These are phyloP conservation scores for Dictyostelium intermedium DNA, from an alignment of 78 protist genomes.

Conservation along the genomic window DNA sequence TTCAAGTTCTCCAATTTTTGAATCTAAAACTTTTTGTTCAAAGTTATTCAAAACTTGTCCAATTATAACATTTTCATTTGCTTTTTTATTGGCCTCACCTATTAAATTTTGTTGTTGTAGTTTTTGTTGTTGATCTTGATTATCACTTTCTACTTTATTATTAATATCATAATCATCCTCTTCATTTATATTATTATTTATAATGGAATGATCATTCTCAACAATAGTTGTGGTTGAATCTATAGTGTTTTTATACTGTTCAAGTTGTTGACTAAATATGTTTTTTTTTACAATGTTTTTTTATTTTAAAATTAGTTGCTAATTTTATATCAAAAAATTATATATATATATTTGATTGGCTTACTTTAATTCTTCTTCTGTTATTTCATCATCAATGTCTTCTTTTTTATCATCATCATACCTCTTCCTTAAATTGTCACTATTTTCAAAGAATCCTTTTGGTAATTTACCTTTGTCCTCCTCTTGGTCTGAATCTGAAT, in stretches of 20 bases:
- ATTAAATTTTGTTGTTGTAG: neutral
- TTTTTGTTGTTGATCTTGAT: neutral
- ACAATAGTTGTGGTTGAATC: neutral
- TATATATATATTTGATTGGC: too few species aligned
- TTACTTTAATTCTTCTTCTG: conserved; percentile 32
- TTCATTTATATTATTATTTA: neutral
- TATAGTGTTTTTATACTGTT: neutral
- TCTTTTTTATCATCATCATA: neutral
- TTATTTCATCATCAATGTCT: neutral
- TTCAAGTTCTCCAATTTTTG: neutral
- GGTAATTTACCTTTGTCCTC: neutral
- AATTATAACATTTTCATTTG: neutral
- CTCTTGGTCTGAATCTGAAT: neutral
- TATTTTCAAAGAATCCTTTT: neutral
- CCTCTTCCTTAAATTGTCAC: neutral
- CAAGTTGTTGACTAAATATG: neutral
- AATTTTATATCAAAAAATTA: too few species aligned
- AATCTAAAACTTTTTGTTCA: neutral
- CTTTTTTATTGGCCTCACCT: neutral
- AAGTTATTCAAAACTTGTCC: neutral
- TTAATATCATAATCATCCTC: neutral
- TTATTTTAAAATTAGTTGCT: too few species aligned
- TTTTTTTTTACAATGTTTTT: neutral
- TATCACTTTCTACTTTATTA: neutral
- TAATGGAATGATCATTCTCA: neutral